These are phyloP conservation scores for Trypanosoma theileri DNA, from an alignment of 208 protist genomes.

Conservation along the genomic window DNA sequence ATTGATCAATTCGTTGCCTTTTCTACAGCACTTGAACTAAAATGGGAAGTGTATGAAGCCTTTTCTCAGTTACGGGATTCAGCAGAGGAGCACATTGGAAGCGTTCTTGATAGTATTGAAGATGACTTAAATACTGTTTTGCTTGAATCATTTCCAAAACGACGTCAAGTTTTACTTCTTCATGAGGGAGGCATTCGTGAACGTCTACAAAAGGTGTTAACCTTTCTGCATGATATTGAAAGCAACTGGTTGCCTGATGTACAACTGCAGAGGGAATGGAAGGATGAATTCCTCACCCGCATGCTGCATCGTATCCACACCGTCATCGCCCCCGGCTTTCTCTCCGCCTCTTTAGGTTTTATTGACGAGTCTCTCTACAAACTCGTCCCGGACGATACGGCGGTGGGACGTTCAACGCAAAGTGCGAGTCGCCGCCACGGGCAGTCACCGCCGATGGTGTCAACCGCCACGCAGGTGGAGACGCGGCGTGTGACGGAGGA, in stretches of 20 bases:
- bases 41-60: slow-evolving; percentile 67
- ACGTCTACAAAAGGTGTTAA: slow-evolving; percentile 57
- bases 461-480: slow-evolving; percentile 53
- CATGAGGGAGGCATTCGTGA: slow-evolving; percentile 50
- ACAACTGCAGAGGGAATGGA: slow-evolving; percentile 71
- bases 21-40: slow-evolving; percentile 59
- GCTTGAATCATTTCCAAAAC: slow-evolving; percentile 43
- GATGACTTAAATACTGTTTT: slow-evolving; percentile 42
- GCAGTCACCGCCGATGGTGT: slow-evolving; percentile 34
- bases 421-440: slow-evolving; percentile 7
- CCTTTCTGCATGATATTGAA: slow-evolving; percentile 81
- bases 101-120: slow-evolving; percentile 60
- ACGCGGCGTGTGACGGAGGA: slow-evolving; percentile 53
- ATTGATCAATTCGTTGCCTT: slow-evolving; percentile 75
- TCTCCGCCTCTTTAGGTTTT: slow-evolving; percentile 71
- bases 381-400: slow-evolving; percentile 22
- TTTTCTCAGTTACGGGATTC: slow-evolving; percentile 43
- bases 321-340: slow-evolving; percentile 53
- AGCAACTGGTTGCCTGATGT: slow-evolving; percentile 74
- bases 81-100: slow-evolving; percentile 46
- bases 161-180: slow-evolving; percentile 47
- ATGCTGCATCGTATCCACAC: slow-evolving; percentile 64
- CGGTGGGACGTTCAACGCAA: too few relatives aligned
- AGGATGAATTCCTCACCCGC: slow-evolving; percentile 59
- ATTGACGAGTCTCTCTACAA: slow-evolving; percentile 74